A percentile compares a stretch with the other conserved stretches of the same genome.
Evolutionary conservation across 371 early-diverging fungal species (phyloP).

Genomic region (Chytridium lagenaria): DNA sequence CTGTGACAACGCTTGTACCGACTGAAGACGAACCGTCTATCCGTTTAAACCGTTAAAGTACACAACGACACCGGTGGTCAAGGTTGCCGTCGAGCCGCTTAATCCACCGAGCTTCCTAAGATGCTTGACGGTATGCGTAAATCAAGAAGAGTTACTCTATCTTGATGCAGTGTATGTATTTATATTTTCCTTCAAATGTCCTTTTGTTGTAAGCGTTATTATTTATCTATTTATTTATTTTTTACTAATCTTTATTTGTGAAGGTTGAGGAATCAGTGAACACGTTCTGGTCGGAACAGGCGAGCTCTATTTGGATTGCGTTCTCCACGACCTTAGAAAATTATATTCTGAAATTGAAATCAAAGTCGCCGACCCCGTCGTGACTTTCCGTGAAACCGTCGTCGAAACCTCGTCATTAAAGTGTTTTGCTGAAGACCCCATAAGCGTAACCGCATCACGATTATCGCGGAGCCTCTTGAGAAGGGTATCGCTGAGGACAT

Average conservation of each 20-base stretch:
- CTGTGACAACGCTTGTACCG: constrained; percentile 69
- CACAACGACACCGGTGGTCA: constrained; percentile 83
- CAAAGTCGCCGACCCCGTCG: constrained; percentile 96
- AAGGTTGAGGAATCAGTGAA: constrained; percentile 97
- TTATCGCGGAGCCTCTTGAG: constrained; percentile 95
- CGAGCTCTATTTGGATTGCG: constrained; percentile 95
- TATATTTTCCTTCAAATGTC: not conserved
- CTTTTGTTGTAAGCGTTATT: not conserved
- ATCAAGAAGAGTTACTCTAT: constrained; percentile 95
- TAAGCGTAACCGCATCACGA: constrained; percentile 95
- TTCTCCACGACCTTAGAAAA: constrained; percentile 91
- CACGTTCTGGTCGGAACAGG: constrained; percentile 93
- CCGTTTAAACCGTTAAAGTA: constrained; percentile 87
- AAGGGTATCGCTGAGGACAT: constrained; percentile 90
- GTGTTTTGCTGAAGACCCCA: constrained; percentile 97
- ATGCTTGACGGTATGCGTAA: constrained; percentile 95
- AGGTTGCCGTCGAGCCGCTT: constrained; percentile 95
- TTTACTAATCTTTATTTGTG: constrained; percentile 4
- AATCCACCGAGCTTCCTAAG: constrained; percentile 97
- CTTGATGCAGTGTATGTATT: constrained; percentile 76
- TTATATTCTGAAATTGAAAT: constrained; percentile 95
- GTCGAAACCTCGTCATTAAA: constrained; percentile 92
- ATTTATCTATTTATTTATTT: constrained; percentile 18
- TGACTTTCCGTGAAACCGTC: constrained; percentile 94
- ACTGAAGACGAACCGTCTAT: constrained; percentile 74